Percentiles rank a stretch among this genome's conserved stretches.
phyloP scores from a whole-genome alignment of 202 grass and related monocot genomes.

The Tripidium arundinaceum region DNA sequence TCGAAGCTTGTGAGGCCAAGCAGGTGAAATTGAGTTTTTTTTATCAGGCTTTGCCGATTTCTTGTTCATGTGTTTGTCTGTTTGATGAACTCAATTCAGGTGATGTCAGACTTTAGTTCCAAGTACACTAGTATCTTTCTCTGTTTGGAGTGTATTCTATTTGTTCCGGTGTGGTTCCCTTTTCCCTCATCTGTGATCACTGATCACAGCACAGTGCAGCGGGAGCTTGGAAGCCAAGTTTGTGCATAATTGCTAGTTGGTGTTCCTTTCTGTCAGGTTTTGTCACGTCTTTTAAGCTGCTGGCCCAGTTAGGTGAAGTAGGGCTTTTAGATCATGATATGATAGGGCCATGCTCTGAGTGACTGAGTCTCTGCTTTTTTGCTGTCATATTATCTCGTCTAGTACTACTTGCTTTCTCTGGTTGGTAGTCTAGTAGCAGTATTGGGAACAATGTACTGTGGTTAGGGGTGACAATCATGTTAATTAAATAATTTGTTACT shows the following conservation, averaged over 20 bases:
- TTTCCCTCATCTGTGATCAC: neutral
- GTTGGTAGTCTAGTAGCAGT: neutral
- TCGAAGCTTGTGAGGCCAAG: conserved; percentile 64
- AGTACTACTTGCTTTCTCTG: neutral
- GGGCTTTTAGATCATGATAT: neutral
- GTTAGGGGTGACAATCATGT: neutral
- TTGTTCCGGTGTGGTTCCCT: neutral
- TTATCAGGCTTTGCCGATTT: neutral
- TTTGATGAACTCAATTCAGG: neutral
- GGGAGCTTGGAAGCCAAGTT: conserved; percentile 36
- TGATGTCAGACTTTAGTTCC: neutral
- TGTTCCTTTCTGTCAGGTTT: conserved; percentile 38
- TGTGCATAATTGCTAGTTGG: conserved; percentile 27
- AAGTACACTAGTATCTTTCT: neutral
- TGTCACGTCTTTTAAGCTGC: conserved; percentile 28
- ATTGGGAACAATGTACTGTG: neutral
- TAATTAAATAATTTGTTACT: neutral
- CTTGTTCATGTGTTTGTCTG: neutral
- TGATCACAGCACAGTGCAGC: neutral
- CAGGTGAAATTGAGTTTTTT: conserved; percentile 46
- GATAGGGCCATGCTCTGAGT: conserved; percentile 6
- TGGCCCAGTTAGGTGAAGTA: conserved; percentile 29
- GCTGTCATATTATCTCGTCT: neutral
- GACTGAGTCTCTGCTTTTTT: neutral
- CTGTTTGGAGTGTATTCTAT: neutral